phyloP scores from a whole-genome alignment of 495 filamentous ascomycete genomes.

The Amphirosellinia nigrospora region DNA sequence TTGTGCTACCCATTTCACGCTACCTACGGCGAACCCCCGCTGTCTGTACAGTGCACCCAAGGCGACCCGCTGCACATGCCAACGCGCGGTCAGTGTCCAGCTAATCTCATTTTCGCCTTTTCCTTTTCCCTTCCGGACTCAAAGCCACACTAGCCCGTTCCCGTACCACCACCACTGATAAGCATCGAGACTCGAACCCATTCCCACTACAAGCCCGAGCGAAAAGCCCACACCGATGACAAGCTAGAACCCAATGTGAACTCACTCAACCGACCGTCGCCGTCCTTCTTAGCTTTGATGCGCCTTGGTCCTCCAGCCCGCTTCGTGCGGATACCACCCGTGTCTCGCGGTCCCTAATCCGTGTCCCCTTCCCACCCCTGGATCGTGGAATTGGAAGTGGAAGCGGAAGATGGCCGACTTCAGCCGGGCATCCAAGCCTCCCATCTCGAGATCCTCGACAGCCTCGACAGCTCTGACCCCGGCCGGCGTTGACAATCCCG shows the following conservation, averaged over 20 bases:
- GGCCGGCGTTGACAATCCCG: constrained; percentile 32
- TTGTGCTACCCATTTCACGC: neutral
- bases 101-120: constrained; percentile 20
- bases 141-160: neutral
- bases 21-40: neutral
- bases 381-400: constrained; percentile 7
- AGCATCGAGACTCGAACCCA: constrained; percentile 9
- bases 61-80: constrained; percentile 26
- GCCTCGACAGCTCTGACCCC: constrained; percentile 33
- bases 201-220: neutral
- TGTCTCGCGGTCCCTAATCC: constrained; percentile 32
- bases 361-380: constrained; percentile 32
- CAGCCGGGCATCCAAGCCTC: constrained; percentile 30
- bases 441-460: constrained; percentile 33
- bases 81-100: neutral
- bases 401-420: constrained; percentile 36
- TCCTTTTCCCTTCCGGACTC: neutral
- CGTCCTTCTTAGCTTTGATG: constrained; percentile 24
- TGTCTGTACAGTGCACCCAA: neutral
- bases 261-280: constrained; percentile 17
- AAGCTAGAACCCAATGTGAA: constrained; percentile 37
- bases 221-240: neutral
- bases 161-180: constrained; percentile 15
- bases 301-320: constrained; percentile 17
- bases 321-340: constrained; percentile 31